Evolutionary conservation across 495 filamentous ascomycete species (phyloP), one percentile per base, ranked within the genome.

Genomic region (Neurospora tetrasperma): DNA sequence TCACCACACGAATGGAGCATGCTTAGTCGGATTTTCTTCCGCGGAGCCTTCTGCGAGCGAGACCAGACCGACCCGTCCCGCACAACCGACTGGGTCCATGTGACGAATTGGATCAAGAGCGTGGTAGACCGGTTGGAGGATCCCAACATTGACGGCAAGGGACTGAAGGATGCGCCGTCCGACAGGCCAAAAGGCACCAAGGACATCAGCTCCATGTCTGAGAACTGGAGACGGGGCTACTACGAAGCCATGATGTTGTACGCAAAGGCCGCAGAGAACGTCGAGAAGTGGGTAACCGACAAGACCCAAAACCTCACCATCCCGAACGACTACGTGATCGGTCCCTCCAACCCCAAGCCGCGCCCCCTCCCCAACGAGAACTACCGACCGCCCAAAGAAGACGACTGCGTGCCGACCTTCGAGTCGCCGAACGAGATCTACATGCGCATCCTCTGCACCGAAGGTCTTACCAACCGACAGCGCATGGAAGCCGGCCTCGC

Each of bases 221-320:
- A 94, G 79, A 83, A 90, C 41, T 97, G 94, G 94, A 83, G 91
- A 76, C 84, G 92, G 70, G 92, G 93, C 0, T 97, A 97, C 77
- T 94, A 89, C 80, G 87, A 94, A 75, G 86, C 89, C 23, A 80
- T 97, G 35, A 92, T 97, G 89, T 86, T 90, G 11, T 86, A 86
- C 73, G 94, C 90, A 0, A 89, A 88, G 73, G 88, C 90, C 3
- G 90, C 93, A 4, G 94, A 97, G 83, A 89, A 92, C 74, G 81
- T 94, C 27, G 93, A 96, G 69, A 91, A 90, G 12, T 92, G 89
- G 85, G 85, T 95, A 46, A 80, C 83, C 40, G 93, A 96, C 79
- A 89, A 82, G 54, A 90, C 87, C 44, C 54, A 66, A 66, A 85
- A 89, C 35, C 81, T 90, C 12, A 85, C 88, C 20, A 93, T 93